Base-by-base conservation (phyloP, 768 basidiomycete genomes). In the Leccinum olivaceopallidum region DNA sequence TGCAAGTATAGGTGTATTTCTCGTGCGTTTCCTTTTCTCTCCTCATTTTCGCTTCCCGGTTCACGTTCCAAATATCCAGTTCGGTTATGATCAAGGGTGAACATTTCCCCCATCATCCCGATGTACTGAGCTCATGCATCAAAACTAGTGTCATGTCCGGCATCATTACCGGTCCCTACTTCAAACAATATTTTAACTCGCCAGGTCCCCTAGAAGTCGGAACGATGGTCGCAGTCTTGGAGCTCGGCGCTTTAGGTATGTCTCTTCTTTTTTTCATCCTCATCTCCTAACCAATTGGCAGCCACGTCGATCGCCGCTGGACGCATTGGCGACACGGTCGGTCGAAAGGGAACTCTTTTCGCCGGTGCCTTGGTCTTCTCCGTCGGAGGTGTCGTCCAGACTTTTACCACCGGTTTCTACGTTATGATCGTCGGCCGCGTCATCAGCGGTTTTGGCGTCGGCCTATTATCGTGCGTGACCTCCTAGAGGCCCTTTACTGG, bases 191-290 rank as follows among this genome's bases (percentile, higher is more conserved):
- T 76, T 95, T 98, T 79, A 78, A 90, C 61, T 82, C 86, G 20
- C 95, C 94, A 18, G 82, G 82, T 16, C 80, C 89, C 0, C 75
- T 89, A 54, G 84, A 89, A 67, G 74, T 94, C 24, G 95, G 94
- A n/a, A 93, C 92, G 20, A 94, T 98, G 90, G 94, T 97, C 44
- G 92, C 95, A n/a, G 88, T 95, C 6, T 78, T 96, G 36, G 94
- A 98, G 75, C 82, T 98, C 37, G 95, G 95, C 49, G 95, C 95
- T 42, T 88, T 97, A 72, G 81, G 94, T 92, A 69, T 48, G 86
- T 77, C 56, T 30, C 28, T 48, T 13, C 36, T 28, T n/a, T 20
- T 8, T 24, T 32, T 18, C 2, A 0, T 24, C 56, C 42, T 50
- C 24, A 32, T 28, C 26, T 48, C 28, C 57, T 64, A 37, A 63